Evolutionary conservation across 352 stramenopile species (phyloP), one percentile per base, ranked within the genome.

Genomic region (Pythium periplocum): DNA sequence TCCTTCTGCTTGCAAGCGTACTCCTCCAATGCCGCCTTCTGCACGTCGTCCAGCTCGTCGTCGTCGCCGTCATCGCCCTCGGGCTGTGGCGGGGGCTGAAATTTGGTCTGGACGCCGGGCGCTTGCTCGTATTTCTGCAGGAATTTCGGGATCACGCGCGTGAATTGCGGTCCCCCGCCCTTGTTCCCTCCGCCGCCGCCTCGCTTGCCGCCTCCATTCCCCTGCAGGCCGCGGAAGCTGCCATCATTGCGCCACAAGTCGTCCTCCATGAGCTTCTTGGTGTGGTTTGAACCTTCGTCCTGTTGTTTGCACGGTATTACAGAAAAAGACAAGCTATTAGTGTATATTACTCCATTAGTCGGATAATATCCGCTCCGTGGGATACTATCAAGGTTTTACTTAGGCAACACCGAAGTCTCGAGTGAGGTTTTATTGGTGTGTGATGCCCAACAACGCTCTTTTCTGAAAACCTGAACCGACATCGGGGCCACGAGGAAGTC

Each of bases 91-190:
- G 78, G 53, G 38, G 68, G 54, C 10, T 67, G 68, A 45, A 93
- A 90, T 56, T 90, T 93, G 51, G 81, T 78, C 38, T 84, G 64
- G 40, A 93, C 82, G 34, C 76, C 66, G 1, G 51, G 47, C 9
- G 45, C 46, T 33, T 66, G 38, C 53, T 90, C 77, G 55, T 76
- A 93, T 43, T 89, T 83, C 42, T 83, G 83, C 45, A 93, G 59
- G 53, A 93, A 93, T 56, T 90, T 91, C 38, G 83, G 83, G 50
- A 93, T 86, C 55, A 91, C 79, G 4, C 81, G 80, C 35, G 74
- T 93, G 66, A 90, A 93, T 56, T 90, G 67, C 7, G 78, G 83
- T 0, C 75, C 75, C 36, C 78, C 71, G 6, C 70, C 75, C 38
- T 68, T 66, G 37, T 59, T 59, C 7, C 63, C 49, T 1, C 54